Evolutionary conservation across 2,329 filamentous ascomycete species (phyloP).

Genomic region (Chrysoporthe cubensis): DNA sequence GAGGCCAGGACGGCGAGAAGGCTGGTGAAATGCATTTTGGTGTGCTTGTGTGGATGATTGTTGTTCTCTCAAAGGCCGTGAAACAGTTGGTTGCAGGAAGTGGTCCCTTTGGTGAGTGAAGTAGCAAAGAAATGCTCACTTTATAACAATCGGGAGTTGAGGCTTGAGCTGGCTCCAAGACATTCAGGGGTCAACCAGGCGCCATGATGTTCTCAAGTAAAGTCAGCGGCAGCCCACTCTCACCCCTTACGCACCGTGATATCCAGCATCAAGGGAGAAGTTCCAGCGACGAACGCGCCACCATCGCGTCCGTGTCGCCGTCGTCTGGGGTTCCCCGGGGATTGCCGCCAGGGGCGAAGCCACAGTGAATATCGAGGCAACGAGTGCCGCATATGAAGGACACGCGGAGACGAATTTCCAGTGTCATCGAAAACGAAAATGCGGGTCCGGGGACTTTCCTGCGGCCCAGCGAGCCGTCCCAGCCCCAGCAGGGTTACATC

Average conservation of each 20-base stretch:
- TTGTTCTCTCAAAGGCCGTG: not conserved
- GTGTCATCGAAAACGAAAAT: slow-evolving; percentile 24
- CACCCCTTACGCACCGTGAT: not conserved
- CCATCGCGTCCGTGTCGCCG: not conserved
- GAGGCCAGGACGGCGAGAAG: slow-evolving; percentile 21
- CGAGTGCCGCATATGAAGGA: slow-evolving; percentile 13
- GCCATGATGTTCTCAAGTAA: not conserved
- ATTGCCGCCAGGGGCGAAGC: slow-evolving; percentile 19
- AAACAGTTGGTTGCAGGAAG: not conserved
- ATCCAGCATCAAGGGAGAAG: not conserved
- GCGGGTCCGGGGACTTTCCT: slow-evolving; percentile 16
- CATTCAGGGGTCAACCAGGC: not conserved
- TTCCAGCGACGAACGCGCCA: not conserved
- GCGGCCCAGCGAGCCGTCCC: not conserved
- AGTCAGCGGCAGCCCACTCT: not conserved
- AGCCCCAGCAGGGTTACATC: not conserved
- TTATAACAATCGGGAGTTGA: not conserved
- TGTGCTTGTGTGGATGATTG: not conserved
- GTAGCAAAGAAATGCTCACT: not conserved
- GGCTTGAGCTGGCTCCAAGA: not conserved
- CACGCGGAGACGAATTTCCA: slow-evolving; percentile 9
- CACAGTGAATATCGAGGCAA: slow-evolving; percentile 3
- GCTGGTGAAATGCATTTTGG: slow-evolving; percentile 24
- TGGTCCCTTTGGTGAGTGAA: not conserved
- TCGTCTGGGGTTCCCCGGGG: not conserved